Evolutionary conservation across 2,329 filamentous ascomycete species (phyloP), one percentile per base, ranked within the genome.

Genomic region (Parascedosporium putredinis): DNA sequence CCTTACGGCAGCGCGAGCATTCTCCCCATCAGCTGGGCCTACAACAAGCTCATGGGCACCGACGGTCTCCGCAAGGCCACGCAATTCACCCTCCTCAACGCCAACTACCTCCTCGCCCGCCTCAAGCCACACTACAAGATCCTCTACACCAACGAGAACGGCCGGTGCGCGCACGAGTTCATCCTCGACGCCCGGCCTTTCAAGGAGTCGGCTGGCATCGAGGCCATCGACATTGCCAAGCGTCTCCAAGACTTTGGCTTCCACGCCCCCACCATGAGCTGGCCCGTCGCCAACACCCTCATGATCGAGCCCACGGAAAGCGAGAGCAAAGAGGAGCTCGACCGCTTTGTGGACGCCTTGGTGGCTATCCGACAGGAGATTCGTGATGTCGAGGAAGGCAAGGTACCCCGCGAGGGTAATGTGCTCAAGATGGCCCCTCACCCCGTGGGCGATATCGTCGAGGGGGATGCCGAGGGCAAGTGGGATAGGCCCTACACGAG

Each of bases 301-400:
- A 97, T 97, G 91, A 95, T 97, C 56, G 91, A 97, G 72, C 91
- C 91, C 2, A 97, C 91, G 0, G 91, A 96, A 70, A 90, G 84
- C 12, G 91, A 97, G 73, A 87, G 80, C 67, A 90, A 93, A 65
- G 84, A 84, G 54, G 91, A 97, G 72, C 79, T 97, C 2, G 91
- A 96, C 66, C 84, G 91, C 20, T 96, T 96, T 73, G 87, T 89
- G 54, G 85, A 96, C 55, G 88, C 91, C 0, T 73, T 97, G 38
- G 86, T 97, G 58, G 80, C 79, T 50, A 97, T 97, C 62, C 80
- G 91, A 16, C 67, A 78, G 52, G 91, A 97, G 69, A 96, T 97
- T 58, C 76, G 78, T 27, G 85, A 84, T 47, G 70, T 97, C 18
- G 91, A 96, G 67, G 78, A 85, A 54, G 90, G 90, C 52, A 77